Base-by-base conservation (phyloP, 345 rosid genomes). In the Euphorbia tirucalli region DNA sequence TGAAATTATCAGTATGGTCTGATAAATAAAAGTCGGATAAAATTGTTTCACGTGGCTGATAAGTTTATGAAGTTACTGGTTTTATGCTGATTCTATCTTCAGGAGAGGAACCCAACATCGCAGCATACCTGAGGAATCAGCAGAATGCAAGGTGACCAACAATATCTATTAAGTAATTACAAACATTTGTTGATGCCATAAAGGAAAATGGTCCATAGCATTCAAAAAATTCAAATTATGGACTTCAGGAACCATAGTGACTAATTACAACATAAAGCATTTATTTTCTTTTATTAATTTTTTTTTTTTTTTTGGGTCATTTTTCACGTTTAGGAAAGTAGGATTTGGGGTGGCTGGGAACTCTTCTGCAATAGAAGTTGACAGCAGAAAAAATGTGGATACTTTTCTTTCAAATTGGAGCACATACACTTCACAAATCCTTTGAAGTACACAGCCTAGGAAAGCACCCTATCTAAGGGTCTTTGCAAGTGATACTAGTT, bases 71-170 rank as follows among this genome's bases (percentile, higher is more conserved):
- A 73, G 22, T 80, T 86, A 93, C 98, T 82, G 91, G 96, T 61
- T 77, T 83, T 75, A 90, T 50, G 75, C 74, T 59, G 74, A 84
- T 74, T 84, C 70, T 86, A 71, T 81, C 82, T 21, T 65, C 70
- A 60, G 89, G 83, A 49, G 89, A 80, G 69, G 94, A 79, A 74
- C 98, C 98, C 83, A 90, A 77, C 43, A 93, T 87, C 79, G 91
- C 91, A 75, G 97, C 90, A 86, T 92, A 89, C 78, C 97, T 92
- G 77, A 72, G 16, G 54, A 54, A 65, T 71, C 74, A 69, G 63
- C 67, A 77, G 50, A 43, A 61, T 61, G 57, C 61, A 67, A 67
- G 22, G 31, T 64, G 28, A 75, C 39, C 63, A 68, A 27, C 22
- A 69, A 62, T 61, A 52, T 52, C 25, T 0, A 63, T 14, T 4